phyloP scores from a whole-genome alignment of 2,329 filamentous ascomycete genomes.

The Apiospora hydei region DNA sequence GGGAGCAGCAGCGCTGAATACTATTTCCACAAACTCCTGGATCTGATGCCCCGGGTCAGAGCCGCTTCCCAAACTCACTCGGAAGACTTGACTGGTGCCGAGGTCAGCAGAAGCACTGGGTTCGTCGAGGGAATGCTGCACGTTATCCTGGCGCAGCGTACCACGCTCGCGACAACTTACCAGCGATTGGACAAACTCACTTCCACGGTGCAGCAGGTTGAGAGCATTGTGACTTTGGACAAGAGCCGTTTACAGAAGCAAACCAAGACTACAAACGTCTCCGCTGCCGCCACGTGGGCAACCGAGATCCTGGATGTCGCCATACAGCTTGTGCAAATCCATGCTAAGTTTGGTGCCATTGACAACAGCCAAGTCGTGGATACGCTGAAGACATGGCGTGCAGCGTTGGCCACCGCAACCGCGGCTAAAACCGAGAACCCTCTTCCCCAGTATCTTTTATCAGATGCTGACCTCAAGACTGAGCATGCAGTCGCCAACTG shows the following conservation, averaged over 20 bases:
- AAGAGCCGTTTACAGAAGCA: conserved; percentile 33
- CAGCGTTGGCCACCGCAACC: conserved; percentile 53
- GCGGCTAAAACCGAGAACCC: conserved; percentile 48
- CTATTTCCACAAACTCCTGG: conserved; percentile 81
- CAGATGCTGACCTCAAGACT: conserved; percentile 44
- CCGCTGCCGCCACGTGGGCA: conserved; percentile 63
- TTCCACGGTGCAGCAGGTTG: conserved; percentile 45
- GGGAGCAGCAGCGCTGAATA: conserved; percentile 63
- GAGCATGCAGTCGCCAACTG: conserved; percentile 49
- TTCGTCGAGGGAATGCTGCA: conserved; percentile 87
- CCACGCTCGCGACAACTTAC: conserved; percentile 51
- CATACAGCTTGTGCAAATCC: conserved; percentile 67
- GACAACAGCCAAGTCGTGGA: conserved; percentile 54
- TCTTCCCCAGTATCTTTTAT: conserved; percentile 61
- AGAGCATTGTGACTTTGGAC: conserved; percentile 40
- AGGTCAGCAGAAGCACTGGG: conserved; percentile 80
- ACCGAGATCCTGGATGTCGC: conserved; percentile 71
- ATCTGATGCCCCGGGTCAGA: conserved; percentile 74
- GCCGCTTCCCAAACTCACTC: conserved; percentile 76
- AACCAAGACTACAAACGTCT: conserved; percentile 35
- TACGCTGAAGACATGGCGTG: conserved; percentile 58
- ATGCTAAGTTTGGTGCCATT: conserved; percentile 67
- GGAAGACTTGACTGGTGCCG: conserved; percentile 82
- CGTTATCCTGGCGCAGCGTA: conserved; percentile 67
- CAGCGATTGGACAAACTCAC: conserved; percentile 49